Conservation (phyloP, 129 eudicot species). For the Sambucus nigra region DNA sequence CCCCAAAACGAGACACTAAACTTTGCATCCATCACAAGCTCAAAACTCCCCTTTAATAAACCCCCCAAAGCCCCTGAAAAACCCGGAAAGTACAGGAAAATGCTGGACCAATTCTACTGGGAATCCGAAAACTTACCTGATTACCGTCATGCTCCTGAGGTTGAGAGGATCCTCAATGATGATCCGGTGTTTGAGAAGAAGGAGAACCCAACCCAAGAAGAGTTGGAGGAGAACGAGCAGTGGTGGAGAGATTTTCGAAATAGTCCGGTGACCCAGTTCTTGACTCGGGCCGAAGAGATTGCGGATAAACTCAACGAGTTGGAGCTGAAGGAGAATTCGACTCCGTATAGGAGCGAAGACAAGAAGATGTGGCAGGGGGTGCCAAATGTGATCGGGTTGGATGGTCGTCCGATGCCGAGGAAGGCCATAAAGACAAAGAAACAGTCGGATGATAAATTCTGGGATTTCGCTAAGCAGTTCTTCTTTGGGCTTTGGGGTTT, state of each 20-base stretch:
- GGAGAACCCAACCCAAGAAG: conserved; percentile 63
- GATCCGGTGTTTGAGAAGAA: conserved; percentile 60
- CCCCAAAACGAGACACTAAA: conserved; percentile 29
- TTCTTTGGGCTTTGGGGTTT: conserved; percentile 95
- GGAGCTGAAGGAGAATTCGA: conserved; percentile 51
- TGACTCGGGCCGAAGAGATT: conserved; percentile 44
- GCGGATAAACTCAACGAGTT: conserved; percentile 53
- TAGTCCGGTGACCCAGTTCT: conserved; percentile 59
- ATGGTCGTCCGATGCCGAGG: conserved; percentile 90
- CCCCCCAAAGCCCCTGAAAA: conserved; percentile 22
- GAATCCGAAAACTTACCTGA: conserved; percentile 72
- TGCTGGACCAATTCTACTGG: conserved; percentile 75
- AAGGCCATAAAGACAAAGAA: conserved; percentile 32
- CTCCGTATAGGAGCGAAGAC: conserved; percentile 47
- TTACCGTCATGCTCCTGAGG: conserved; percentile 64
- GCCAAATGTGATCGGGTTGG: conserved; percentile 77
- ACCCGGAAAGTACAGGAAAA: conserved; percentile 52
- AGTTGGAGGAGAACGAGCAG: conserved; percentile 58
- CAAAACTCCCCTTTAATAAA: conserved; percentile 25
- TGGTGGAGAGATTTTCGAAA: conserved; percentile 61
- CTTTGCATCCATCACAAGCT: conserved; percentile 46
- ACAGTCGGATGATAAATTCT: conserved; percentile 68
- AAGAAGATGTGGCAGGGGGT: conserved; percentile 52
- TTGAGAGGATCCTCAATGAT: conserved; percentile 47
- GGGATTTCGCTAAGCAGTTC: conserved; percentile 90